A percentile compares a stretch with the other conserved stretches of the same genome.
Evolutionary conservation across 306 rosid genomes (phyloP).

Genomic region (Inga oerstediana): DNA sequence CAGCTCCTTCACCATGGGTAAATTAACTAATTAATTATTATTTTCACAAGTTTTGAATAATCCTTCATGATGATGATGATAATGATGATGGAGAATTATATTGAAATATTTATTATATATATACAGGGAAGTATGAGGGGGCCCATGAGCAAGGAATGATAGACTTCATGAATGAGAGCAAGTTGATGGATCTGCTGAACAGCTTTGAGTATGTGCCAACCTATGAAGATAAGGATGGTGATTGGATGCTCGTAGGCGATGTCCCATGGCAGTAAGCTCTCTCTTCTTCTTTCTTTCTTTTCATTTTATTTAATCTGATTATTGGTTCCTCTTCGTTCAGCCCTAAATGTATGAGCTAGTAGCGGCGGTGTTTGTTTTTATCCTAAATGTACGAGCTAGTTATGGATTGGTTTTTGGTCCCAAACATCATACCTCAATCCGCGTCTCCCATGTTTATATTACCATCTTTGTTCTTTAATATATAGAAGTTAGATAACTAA

Average conservation of each 20-base stretch:
- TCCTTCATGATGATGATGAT: too few relatives aligned
- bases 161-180: constrained; percentile 99
- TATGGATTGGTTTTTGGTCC: too few relatives aligned
- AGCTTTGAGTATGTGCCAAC: constrained; percentile 98
- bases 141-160: constrained; percentile 81
- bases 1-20: constrained; percentile 95
- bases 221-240: constrained; percentile 99
- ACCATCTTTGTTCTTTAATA: too few relatives aligned
- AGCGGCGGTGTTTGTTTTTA: not conserved
- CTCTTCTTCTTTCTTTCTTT: not conserved
- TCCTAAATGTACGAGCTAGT: too few relatives aligned
- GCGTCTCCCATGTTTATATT: too few relatives aligned
- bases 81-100: too few relatives aligned
- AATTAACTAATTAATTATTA: not conserved
- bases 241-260: constrained; percentile 99
- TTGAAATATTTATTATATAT: not conserved
- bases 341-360: too few relatives aligned
- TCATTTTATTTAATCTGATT: not conserved
- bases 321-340: not conserved
- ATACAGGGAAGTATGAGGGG: constrained; percentile 88
- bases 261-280: constrained; percentile 98
- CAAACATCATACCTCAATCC: too few relatives aligned
- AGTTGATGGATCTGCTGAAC: constrained; percentile 98
- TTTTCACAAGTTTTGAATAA: too few relatives aligned
- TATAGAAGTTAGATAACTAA: too few relatives aligned